phyloP scores from a whole-genome alignment of 257 asterid species.

The Coffea canephora region DNA sequence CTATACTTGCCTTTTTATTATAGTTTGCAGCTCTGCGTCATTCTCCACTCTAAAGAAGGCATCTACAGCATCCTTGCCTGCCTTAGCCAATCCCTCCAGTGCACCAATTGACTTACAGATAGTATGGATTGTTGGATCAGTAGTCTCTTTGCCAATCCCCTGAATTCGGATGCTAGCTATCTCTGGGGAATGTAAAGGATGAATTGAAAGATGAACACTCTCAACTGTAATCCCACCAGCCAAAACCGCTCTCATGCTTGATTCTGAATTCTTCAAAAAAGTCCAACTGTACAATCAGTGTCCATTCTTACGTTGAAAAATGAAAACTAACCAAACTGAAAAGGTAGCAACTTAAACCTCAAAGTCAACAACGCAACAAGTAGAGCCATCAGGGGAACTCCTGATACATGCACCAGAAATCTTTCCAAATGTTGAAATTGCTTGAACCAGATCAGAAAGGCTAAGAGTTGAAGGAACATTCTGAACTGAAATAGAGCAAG shows the following conservation, averaged over 20 bases:
- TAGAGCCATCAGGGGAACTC: slow-evolving; percentile 28
- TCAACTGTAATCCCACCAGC: slow-evolving; percentile 37
- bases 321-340: background rate
- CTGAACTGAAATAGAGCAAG: slow-evolving; percentile 24
- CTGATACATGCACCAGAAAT: slow-evolving; percentile 39
- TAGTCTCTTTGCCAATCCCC: slow-evolving; percentile 33
- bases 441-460: slow-evolving; percentile 38
- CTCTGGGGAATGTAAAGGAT: slow-evolving; percentile 21
- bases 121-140: slow-evolving; percentile 30
- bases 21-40: slow-evolving; percentile 17
- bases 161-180: slow-evolving; percentile 41
- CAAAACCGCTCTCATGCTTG: slow-evolving; percentile 35
- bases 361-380: slow-evolving; percentile 36
- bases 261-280: slow-evolving; percentile 36
- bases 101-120: slow-evolving; percentile 44
- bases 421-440: slow-evolving; percentile 45
- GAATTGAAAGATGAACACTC: slow-evolving; percentile 27
- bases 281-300: slow-evolving; percentile 7
- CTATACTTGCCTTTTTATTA: slow-evolving; percentile 35
- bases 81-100: slow-evolving; percentile 46
- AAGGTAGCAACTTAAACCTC: slow-evolving; percentile 30
- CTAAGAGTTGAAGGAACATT: slow-evolving; percentile 30
- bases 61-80: slow-evolving; percentile 31
- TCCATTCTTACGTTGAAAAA: slow-evolving; percentile 3
- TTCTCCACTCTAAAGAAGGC: slow-evolving; percentile 43